Evolutionary conservation across 257 asterid genomes (phyloP), one percentile per base, ranked within the genome.

Genomic region (Scutellaria baicalensis): DNA sequence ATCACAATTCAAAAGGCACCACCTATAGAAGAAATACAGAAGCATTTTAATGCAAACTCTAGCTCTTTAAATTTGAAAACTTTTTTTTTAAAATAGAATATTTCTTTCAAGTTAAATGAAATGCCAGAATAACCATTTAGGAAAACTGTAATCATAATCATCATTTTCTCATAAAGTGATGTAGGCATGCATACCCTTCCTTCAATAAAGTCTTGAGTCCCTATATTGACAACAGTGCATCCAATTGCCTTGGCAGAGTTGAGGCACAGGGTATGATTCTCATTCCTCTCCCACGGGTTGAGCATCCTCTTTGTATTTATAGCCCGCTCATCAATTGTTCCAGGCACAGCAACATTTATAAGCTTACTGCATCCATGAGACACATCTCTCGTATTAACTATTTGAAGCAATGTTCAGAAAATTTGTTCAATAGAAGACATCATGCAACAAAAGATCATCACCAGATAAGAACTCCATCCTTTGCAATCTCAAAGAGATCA

Each of bases 241-340:
- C 99, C 97, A 75, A 94, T 89, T 70, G 97, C 99, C 89, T 91
- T 94, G 68, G 97, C 96, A 68, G 99, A 94, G 81, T 94, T 94
- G 76, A 94, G 97, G 87, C 99, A 86, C 47, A 94, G 81, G 51
- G 99, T 94, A 72, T 91, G 99, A 79, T 91, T 94, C 88, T 94
- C 99, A 50, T 94, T 94, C 82, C 95, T 89, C 86, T 94, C 99
- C 99, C 99, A 94, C 14, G 97, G 99, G 77, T 94, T 94, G 51
- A 94, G 95, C 62, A 82, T 64, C 74, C 80, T 88, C 88, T 93
- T 94, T 56, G 93, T 94, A 77, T 94, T 94, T 67, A 94, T 86
- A 36, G 99, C 96, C 57, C 99, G 88, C 81, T 94, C 99, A 49
- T 94, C 99, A 70, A 94, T 94, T 14, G 99, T 94, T 61, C 97